Percentiles rank a stretch among this genome's conserved stretches.
Conservation (phyloP, 345 rosid species). For the Corchorus capsularis region DNA sequence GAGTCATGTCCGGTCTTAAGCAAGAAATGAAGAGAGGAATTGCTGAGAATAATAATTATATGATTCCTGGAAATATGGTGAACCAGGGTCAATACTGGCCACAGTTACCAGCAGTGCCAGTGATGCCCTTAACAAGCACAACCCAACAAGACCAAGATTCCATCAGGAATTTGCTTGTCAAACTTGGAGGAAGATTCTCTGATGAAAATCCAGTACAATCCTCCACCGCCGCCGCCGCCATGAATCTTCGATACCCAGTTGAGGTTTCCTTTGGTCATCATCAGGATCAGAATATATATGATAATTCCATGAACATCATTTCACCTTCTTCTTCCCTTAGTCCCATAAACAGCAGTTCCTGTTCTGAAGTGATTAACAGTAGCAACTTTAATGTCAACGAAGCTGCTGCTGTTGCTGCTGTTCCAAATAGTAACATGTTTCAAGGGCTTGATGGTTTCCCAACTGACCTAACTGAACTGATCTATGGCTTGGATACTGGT, state of each 20-base stretch:
- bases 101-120: conserved; percentile 22
- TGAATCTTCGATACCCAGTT: conserved; percentile 15
- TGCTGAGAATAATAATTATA: conserved; percentile 22
- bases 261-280: conserved; percentile 15
- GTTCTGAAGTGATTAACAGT: conserved; percentile 37
- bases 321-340: conserved; percentile 32
- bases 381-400: conserved; percentile 24
- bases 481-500: conserved; percentile 29
- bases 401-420: conserved; percentile 16
- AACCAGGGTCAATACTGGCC: conserved; percentile 38
- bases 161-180: conserved; percentile 36
- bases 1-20: conserved; percentile 33
- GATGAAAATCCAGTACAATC: conserved; percentile 29
- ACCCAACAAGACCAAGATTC: conserved; percentile 45
- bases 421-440: conserved; percentile 30
- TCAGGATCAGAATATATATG: conserved; percentile 26
- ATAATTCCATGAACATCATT: conserved; percentile 27
- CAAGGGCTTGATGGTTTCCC: conserved; percentile 40
- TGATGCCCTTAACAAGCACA: conserved; percentile 14
- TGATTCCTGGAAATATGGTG: conserved; percentile 22
- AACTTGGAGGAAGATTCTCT: conserved; percentile 47
- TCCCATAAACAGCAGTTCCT: conserved; percentile 32
- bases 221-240: background rate
- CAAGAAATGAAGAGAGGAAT: conserved; percentile 52
- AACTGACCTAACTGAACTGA: conserved; percentile 24